These are phyloP conservation scores for Leptographium galeiforme DNA, from an alignment of 2,329 filamentous ascomycete species.

Conservation along the genomic window DNA sequence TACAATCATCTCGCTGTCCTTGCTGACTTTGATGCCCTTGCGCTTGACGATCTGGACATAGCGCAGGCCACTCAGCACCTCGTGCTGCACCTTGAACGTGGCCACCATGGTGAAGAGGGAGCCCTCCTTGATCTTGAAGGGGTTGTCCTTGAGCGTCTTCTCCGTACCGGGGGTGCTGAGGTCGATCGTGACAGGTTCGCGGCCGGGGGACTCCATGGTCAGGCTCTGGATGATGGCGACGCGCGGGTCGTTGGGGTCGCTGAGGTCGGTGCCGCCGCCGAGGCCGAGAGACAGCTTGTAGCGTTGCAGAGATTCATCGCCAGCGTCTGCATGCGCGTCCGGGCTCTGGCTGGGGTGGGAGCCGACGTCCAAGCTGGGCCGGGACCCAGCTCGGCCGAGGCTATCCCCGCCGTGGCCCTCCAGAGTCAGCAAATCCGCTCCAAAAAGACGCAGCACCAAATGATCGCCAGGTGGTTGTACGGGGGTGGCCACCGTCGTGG, in stretches of 20 bases:
- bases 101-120: constrained; percentile 89
- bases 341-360: background rate
- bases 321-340: constrained; percentile 31
- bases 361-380: background rate
- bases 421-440: constrained; percentile 1
- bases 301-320: constrained; percentile 88
- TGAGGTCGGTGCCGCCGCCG: constrained; percentile 56
- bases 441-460: background rate
- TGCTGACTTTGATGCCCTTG: constrained; percentile 74
- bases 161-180: constrained; percentile 63
- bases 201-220: constrained; percentile 73
- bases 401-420: constrained; percentile 3
- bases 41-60: constrained; percentile 91
- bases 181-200: constrained; percentile 77
- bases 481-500: background rate
- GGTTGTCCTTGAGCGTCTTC: constrained; percentile 69
- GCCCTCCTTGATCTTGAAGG: constrained; percentile 96
- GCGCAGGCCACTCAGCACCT: constrained; percentile 88
- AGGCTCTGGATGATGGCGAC: constrained; percentile 90
- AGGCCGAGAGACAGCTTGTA: constrained; percentile 97
- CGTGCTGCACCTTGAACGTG: constrained; percentile 89
- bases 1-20: constrained; percentile 97
- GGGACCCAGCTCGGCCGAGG: background rate
- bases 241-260: constrained; percentile 68
- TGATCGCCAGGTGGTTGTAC: background rate